Evolutionary conservation across 495 filamentous ascomycete species (phyloP), one percentile per base, ranked within the genome.

Genomic region (Penicillium riverlandense): DNA sequence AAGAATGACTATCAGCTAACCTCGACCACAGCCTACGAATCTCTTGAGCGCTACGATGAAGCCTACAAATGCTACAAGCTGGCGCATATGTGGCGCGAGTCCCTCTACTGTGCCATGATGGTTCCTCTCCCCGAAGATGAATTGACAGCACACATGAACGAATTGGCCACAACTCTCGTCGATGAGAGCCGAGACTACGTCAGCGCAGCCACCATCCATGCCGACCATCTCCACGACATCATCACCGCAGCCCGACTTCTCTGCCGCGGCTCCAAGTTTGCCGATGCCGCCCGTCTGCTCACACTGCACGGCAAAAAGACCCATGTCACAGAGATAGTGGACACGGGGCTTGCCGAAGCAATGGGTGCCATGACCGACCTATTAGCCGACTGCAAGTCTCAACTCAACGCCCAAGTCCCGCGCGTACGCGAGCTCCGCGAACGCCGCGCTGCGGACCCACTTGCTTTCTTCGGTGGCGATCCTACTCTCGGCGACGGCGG

Each of bases 71-170:
- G 80, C 56, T 98, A 91, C 65, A 79, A 84, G 44, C 76, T 80
- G 11, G 86, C 88, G n/a, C 82, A 84, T 28, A 78, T 82, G 54
- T 98, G 92, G 92, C 86, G 84, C 46, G 90, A 97, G 63, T 85
- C 86, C 9, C 75, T 98, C 48, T 89, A 84, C 64, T 72, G 70
- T 47, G 86, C 87, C 7, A 78, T 80, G 43, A 78, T 86, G 50
- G 78, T 82, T 6, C 74, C 80, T 11, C 51, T 90, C 5, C 58
- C 78, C 0, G 40, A 65, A 4, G 57, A 68, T 1, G 80, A 85
- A 1, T 62, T 95, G 14, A 55, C 59, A 6, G 68, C 74, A 10
- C 82, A 96, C 14, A 88, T 86, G 15, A 63, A 54, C 8, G 64
- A 71, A 1, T 77, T 97, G 7, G 82, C 82, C 1, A 82, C 86